These are phyloP conservation scores for Secale cereale DNA, from an alignment of 176 grass and related monocot species.

Conservation along the genomic window DNA sequence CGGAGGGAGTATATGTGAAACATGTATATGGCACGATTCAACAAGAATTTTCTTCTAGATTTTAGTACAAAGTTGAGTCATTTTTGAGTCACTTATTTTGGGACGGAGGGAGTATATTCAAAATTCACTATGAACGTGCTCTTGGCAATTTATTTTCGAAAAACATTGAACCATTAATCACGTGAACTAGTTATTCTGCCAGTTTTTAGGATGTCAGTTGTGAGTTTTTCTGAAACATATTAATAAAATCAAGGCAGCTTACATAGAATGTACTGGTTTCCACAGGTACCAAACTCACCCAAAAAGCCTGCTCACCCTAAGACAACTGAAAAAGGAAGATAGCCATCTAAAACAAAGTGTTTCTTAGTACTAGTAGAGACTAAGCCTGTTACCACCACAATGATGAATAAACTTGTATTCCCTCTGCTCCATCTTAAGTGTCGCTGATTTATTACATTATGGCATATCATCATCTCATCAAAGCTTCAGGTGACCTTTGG, in stretches of 20 bases:
- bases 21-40: neutral
- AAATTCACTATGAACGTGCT: neutral
- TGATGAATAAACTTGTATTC: no score
- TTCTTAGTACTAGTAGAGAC: neutral
- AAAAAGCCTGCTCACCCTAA: neutral
- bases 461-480: no score
- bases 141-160: neutral
- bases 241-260: neutral
- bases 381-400: neutral
- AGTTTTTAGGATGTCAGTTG: neutral
- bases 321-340: neutral
- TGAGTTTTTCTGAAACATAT: neutral
- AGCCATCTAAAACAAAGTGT: neutral
- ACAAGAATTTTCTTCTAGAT: neutral
- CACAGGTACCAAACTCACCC: neutral
- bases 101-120: no score
- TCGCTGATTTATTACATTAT: no score
- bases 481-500: no score
- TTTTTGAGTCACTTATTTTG: no score
- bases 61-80: no score
- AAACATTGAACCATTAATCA: neutral
- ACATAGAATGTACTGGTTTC: neutral
- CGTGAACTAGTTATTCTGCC: neutral
- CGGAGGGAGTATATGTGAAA: no score
- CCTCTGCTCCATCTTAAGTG: no score